Percentiles rank a stretch among this genome's conserved stretches.
phyloP scores from a whole-genome alignment of 1,284 basidiomycete species.

The Kwoniella shivajii region DNA sequence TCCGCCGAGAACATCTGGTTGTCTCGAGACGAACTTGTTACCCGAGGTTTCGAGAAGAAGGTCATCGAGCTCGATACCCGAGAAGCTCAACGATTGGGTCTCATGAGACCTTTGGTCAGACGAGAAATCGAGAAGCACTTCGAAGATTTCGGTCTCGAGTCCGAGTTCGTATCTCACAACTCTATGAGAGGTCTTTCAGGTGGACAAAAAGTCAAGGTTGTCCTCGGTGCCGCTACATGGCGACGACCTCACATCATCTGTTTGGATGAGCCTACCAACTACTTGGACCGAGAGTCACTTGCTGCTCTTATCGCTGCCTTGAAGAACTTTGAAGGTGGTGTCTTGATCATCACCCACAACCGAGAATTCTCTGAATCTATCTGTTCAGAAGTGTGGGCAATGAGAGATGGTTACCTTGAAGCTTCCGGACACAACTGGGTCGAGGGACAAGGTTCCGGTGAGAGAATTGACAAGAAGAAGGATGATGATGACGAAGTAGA shows the following conservation, averaged over 20 bases:
- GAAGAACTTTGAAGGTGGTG: conserved; percentile 96
- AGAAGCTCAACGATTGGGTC: conserved; percentile 94
- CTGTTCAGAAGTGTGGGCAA: conserved; percentile 82
- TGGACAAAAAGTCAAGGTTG: conserved; percentile 99
- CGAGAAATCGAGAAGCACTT: conserved; percentile 98
- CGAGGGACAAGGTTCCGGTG: conserved; percentile 90
- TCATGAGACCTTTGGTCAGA: conserved; percentile 93
- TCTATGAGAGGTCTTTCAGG: conserved; percentile 96
- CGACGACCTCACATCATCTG: conserved; percentile 96
- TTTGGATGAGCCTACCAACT: conserved; percentile 93
- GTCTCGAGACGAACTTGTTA: conserved; percentile 92
- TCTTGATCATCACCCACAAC: conserved; percentile 95
- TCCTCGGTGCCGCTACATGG: conserved; percentile 97
- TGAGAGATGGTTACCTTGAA: conserved; percentile 88
- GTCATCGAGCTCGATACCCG: conserved; percentile 95
- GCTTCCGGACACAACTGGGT: conserved; percentile 98
- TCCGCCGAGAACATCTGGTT: conserved; percentile 97
- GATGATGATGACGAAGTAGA: conserved; percentile 85
- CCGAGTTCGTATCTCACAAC: conserved; percentile 96
- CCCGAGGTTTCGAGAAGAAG: conserved; percentile 99
- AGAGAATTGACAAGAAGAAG: conserved; percentile 84
- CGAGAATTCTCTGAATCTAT: conserved; percentile 96
- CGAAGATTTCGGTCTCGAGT: conserved; percentile 80
- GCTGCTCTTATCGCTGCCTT: conserved; percentile 94
- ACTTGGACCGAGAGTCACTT: conserved; percentile 95